These are phyloP conservation scores for Bruguiera sexangula DNA, from an alignment of 345 rosid genomes.

Conservation along the genomic window DNA sequence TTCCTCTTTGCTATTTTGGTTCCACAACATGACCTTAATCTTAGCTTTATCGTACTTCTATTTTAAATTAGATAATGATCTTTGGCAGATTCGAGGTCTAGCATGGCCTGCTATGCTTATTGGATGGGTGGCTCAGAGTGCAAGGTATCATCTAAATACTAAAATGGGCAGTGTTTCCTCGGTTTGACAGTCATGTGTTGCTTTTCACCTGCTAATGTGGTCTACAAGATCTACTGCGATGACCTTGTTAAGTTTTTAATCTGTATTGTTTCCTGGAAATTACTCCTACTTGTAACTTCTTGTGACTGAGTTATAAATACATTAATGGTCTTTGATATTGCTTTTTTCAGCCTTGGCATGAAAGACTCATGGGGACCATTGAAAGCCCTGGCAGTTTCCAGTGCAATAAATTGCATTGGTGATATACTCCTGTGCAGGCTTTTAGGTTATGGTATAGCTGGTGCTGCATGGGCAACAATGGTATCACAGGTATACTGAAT, in stretches of 20 bases:
- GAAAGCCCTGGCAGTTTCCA: slow-evolving; percentile 74
- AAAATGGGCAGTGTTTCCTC: slow-evolving; percentile 8
- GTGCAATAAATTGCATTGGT: slow-evolving; percentile 70
- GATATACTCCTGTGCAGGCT: slow-evolving; percentile 69
- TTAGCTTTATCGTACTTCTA: no score
- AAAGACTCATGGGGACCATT: slow-evolving; percentile 95
- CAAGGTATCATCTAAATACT: slow-evolving; percentile 53
- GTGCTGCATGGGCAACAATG: slow-evolving; percentile 99
- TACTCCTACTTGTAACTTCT: background rate
- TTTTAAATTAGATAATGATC: no score
- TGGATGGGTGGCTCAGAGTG: slow-evolving; percentile 95
- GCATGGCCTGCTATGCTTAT: slow-evolving; percentile 95
- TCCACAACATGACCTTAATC: no score
- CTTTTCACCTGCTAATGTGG: slow-evolving; percentile 1
- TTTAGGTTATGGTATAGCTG: slow-evolving; percentile 79
- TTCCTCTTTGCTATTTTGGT: no score
- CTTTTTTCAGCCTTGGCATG: slow-evolving; percentile 79
- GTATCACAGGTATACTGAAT: slow-evolving; percentile 68
- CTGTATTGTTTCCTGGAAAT: background rate
- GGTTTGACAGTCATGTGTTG: slow-evolving; percentile 8
- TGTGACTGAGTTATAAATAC: background rate
- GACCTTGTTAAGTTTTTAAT: background rate
- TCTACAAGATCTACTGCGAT: background rate
- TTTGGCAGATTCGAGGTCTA: slow-evolving; percentile 73
- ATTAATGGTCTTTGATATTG: slow-evolving; percentile 4